Evolutionary conservation across 345 rosid genomes (phyloP).

Genomic region (Arabidopsis suecica): DNA sequence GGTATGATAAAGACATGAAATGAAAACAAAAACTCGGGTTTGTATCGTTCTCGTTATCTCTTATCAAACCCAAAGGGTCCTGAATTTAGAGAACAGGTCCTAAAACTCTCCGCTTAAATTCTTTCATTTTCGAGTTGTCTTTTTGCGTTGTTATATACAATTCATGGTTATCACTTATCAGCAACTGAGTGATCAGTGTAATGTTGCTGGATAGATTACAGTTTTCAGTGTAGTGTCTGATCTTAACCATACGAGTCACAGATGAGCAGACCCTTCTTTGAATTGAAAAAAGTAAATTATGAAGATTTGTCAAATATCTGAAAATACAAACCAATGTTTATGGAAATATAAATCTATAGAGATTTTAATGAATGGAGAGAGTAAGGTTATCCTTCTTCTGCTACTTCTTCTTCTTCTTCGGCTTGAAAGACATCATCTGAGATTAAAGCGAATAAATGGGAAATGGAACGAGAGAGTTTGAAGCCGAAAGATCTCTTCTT

Average conservation of each 20-base stretch:
- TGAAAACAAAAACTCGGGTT: slow-evolving; percentile 2
- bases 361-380: background rate
- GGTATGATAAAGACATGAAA: slow-evolving; percentile 16
- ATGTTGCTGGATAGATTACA: background rate
- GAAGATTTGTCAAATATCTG: background rate
- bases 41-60: slow-evolving; percentile 2
- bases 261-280: background rate
- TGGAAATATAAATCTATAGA: background rate
- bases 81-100: slow-evolving; percentile 4
- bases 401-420: background rate
- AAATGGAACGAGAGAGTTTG: slow-evolving; percentile 1
- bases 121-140: background rate
- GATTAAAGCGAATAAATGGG: background rate
- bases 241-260: background rate
- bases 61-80: slow-evolving; percentile 7
- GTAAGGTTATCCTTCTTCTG: background rate
- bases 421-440: slow-evolving; percentile 11
- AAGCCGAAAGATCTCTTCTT: slow-evolving; percentile 7
- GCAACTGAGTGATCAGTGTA: background rate
- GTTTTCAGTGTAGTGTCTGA: background rate
- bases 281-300: background rate
- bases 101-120: slow-evolving; percentile 4
- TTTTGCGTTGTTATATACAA: background rate
- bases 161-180: background rate
- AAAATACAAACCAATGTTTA: background rate